These are phyloP conservation scores for Elaeis oleifera DNA, from an alignment of 202 grass and related monocot genomes.

Conservation along the genomic window DNA sequence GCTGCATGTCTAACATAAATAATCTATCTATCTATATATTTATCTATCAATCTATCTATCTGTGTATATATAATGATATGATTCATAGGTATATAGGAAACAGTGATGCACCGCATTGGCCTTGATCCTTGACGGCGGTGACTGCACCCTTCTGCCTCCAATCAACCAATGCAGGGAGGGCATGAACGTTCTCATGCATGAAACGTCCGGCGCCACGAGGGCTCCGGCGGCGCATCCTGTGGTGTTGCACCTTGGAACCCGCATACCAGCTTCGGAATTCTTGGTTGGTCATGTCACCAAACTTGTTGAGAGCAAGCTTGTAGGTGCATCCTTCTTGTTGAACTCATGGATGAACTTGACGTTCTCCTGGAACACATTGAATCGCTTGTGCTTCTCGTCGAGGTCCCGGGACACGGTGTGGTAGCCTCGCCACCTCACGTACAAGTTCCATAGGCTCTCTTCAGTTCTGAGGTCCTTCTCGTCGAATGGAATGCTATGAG, in stretches of 20 bases:
- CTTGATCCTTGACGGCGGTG: constrained; percentile 12
- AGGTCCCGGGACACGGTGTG: constrained; percentile 9
- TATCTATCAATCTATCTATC: too few relatives aligned
- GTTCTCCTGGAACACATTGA: constrained; percentile 22
- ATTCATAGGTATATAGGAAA: neutral
- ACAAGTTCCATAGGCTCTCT: constrained; percentile 18
- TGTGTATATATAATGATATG: neutral
- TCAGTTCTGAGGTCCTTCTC: constrained; percentile 15
- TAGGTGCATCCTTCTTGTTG: constrained; percentile 16
- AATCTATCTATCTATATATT: too few relatives aligned
- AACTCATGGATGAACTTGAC: constrained; percentile 20
- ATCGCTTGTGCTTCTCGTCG: constrained; percentile 5
- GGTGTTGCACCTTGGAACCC: constrained; percentile 4
- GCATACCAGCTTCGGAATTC: constrained; percentile 8
- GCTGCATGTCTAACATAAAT: too few relatives aligned
- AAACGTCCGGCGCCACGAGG: neutral
- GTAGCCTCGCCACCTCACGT: constrained; percentile 20
- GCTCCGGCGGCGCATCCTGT: neutral
- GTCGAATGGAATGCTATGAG: neutral
- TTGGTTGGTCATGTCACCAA: constrained; percentile 13
- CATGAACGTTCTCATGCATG: neutral
- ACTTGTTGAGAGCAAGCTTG: constrained; percentile 24
- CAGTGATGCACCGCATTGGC: neutral
- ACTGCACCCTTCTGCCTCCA: constrained; percentile 3
- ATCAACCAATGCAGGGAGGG: constrained; percentile 1